These are phyloP conservation scores for Trypanosoma rangeli DNA, from an alignment of 208 protist species.

Conservation along the genomic window DNA sequence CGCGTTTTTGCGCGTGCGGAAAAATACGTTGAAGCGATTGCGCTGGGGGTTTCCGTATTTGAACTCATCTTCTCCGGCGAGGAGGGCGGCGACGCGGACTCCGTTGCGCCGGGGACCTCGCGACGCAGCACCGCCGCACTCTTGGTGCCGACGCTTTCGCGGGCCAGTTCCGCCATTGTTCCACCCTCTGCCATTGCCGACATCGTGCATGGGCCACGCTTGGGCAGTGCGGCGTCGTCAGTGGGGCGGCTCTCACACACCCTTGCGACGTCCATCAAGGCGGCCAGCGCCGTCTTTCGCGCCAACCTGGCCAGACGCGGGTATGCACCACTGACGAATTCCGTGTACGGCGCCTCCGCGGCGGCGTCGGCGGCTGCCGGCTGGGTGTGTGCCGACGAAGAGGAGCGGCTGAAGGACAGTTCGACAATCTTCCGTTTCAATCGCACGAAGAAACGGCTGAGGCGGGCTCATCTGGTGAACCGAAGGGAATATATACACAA, in stretches of 20 bases:
- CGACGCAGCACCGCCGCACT: slow-evolving; percentile 42
- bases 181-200: slow-evolving; percentile 57
- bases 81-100: slow-evolving; percentile 84
- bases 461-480: not conserved
- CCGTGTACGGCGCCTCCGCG: slow-evolving; percentile 79
- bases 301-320: slow-evolving; percentile 66
- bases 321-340: slow-evolving; percentile 68
- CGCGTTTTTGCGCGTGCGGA: slow-evolving; percentile 57
- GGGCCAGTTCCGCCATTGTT: slow-evolving; percentile 86
- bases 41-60: slow-evolving; percentile 81
- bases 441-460: slow-evolving; percentile 26
- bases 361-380: slow-evolving; percentile 75
- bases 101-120: slow-evolving; percentile 62
- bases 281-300: slow-evolving; percentile 59
- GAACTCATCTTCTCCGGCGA: slow-evolving; percentile 73
- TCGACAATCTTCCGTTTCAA: slow-evolving; percentile 84
- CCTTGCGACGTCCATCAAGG: slow-evolving; percentile 78
- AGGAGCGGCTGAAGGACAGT: slow-evolving; percentile 53
- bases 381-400: slow-evolving; percentile 49
- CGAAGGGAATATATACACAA: not conserved
- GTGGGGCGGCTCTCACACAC: slow-evolving; percentile 45
- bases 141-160: slow-evolving; percentile 73
- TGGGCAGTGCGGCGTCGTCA: slow-evolving; percentile 19
- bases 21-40: slow-evolving; percentile 79
- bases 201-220: slow-evolving; percentile 35